Evolutionary conservation across 1,284 basidiomycete species (phyloP).

Genomic region (Phellopilus nigrolimitatus): DNA sequence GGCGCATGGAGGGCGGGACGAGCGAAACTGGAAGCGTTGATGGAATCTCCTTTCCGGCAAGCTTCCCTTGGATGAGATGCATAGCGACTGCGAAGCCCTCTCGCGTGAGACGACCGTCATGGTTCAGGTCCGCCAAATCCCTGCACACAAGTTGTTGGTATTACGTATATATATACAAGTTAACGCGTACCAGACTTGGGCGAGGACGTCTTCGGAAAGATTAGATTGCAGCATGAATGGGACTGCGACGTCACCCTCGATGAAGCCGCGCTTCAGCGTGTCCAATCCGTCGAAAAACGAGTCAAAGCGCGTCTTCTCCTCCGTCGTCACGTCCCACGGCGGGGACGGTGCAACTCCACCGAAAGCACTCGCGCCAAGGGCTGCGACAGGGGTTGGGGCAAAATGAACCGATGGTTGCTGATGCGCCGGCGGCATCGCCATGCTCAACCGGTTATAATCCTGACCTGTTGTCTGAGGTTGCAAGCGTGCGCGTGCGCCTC

Average conservation of each 20-base stretch:
- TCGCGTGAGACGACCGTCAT: conserved; percentile 81
- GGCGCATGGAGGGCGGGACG: conserved; percentile 77
- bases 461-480: conserved; percentile 46
- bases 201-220: conserved; percentile 78
- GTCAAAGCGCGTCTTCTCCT: conserved; percentile 81
- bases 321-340: conserved; percentile 82
- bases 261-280: conserved; percentile 67
- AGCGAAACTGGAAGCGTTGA: conserved; percentile 65
- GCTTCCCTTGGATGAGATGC: conserved; percentile 87
- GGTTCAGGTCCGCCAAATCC: conserved; percentile 92
- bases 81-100: conserved; percentile 97
- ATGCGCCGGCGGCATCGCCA: conserved; percentile 4
- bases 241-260: conserved; percentile 93
- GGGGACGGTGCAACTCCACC: conserved; percentile 28
- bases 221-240: conserved; percentile 95
- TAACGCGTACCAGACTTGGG: conserved; percentile 79
- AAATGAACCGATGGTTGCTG: conserved; percentile 10
- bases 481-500: conserved; percentile 4
- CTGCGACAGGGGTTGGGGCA: conserved; percentile 15
- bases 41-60: conserved; percentile 84
- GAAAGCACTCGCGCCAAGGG: conserved; percentile 34
- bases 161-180: conserved; percentile 4
- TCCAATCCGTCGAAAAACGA: conserved; percentile 85
- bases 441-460: conserved; percentile 18
- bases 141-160: conserved; percentile 36